Base-by-base conservation (phyloP, 495 filamentous ascomycete genomes). In the Lasiosphaeria hispida region DNA sequence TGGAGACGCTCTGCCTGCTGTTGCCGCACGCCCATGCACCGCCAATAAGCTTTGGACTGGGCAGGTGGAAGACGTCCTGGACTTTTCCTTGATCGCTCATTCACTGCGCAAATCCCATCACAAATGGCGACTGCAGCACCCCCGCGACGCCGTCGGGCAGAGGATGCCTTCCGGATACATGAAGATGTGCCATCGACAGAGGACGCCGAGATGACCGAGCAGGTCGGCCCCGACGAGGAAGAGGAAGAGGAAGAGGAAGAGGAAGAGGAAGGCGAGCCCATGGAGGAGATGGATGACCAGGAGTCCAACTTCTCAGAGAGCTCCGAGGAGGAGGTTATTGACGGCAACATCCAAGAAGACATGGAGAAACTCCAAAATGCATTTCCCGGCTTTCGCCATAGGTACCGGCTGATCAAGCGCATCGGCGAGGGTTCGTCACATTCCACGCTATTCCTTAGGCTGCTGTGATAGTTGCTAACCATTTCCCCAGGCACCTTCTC, bases 331-430 rank as follows among this genome's bases (percentile, higher is more conserved):
- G 83, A 88, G 57, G 79, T 83, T 38, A 77, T 94, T 23, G 89
- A 96, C 65, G 76, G 85, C 23, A 78, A 75, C 4, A 87, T 96
- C 40, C 81, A 79, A 43, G 85, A 92, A 38, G 94, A 99, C 67
- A 97, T 99, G 85, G 82, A 80, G 33, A 88, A 82, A 58, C 83
- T 99, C 40, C 85, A 95, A 60, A 76, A 87, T 10, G 87, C 82
- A 19, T 97, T 97, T 63, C 83, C 83, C 23, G 87, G 87, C n/a
- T 92, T 96, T 58, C 87, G 85, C 38, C 78, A 87, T 53, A 81
- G 83, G 36, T 99, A 91, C 73, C 86, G 94, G 30, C 72, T 99
- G 48, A 92, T 99, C 63, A 96, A 97, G 75, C 87, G 92, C 50
- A 97, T 99, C 63, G 94, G 94, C 59, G 94, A 97, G 83, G 94